These are phyloP conservation scores for Fragaria iinumae DNA, from an alignment of 306 rosid species.

Conservation along the genomic window DNA sequence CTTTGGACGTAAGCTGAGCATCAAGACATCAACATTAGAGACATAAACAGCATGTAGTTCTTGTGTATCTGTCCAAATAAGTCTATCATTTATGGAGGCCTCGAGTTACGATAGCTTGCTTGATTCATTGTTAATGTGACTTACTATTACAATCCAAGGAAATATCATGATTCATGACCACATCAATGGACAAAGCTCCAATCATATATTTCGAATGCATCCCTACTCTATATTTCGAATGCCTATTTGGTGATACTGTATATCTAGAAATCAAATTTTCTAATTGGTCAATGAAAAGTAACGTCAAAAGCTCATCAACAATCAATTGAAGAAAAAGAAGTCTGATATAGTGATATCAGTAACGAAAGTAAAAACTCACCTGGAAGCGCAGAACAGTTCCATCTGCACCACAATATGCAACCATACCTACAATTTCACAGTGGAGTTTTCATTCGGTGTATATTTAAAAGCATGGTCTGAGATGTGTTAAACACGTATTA, in stretches of 20 bases:
- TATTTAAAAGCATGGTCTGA: not conserved
- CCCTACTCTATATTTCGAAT: not conserved
- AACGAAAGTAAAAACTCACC: conserved; percentile 41
- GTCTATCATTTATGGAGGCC: not conserved
- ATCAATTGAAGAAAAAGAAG: not conserved
- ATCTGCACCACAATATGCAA: conserved; percentile 79
- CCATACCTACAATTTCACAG: conserved; percentile 61
- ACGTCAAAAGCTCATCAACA: not conserved
- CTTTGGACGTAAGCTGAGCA: conserved; percentile 65
- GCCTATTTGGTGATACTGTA: not conserved
- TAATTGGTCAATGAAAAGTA: not conserved
- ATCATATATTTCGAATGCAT: not conserved
- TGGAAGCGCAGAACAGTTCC: conserved; percentile 75
- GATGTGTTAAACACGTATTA: not conserved
- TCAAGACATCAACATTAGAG: conserved; percentile 20
- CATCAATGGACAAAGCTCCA: not conserved
- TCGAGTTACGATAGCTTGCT: not conserved
- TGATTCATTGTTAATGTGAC: not conserved
- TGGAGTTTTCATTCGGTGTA: conserved; percentile 6
- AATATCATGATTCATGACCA: not conserved
- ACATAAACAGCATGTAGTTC: not conserved
- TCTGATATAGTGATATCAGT: not conserved
- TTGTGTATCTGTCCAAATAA: not conserved
- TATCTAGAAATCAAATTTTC: not conserved
- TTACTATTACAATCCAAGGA: not conserved